These are phyloP conservation scores for Zasmidium angulare DNA, from an alignment of 2,329 filamentous ascomycete species.

Conservation along the genomic window DNA sequence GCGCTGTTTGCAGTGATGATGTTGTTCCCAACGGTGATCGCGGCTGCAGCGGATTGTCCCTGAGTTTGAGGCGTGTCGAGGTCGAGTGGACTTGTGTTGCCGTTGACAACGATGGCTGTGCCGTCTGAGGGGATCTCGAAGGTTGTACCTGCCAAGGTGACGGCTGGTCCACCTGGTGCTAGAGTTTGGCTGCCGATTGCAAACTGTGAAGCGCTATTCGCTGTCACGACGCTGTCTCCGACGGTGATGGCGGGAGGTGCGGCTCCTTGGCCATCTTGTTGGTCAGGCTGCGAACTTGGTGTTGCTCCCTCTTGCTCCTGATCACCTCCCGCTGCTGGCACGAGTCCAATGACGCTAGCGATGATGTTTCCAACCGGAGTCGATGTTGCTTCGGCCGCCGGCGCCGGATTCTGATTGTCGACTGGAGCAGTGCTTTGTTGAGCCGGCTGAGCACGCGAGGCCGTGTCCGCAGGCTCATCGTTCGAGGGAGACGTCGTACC, in stretches of 20 bases:
- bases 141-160: conserved; percentile 3
- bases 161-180: conserved; percentile 9
- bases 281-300: not conserved
- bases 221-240: not conserved
- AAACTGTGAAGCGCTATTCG: not conserved
- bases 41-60: not conserved
- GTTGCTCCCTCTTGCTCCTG: not conserved
- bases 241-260: conserved; percentile 6
- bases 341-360: conserved; percentile 11
- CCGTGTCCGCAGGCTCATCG: not conserved
- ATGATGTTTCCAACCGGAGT: conserved; percentile 6
- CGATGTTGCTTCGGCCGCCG: not conserved
- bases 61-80: not conserved
- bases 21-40: conserved; percentile 3
- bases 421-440: not conserved
- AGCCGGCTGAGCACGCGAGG: not conserved
- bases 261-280: not conserved
- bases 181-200: conserved; percentile 8
- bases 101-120: conserved; percentile 12
- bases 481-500: not conserved
- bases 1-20: not conserved
- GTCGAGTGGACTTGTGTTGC: conserved; percentile 4
- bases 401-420: not conserved
- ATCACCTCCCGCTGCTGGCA: not conserved
- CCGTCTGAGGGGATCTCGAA: conserved; percentile 29